Evolutionary conservation across 805 yeast genomes (phyloP).

Genomic region (Ascoidea tarda): DNA sequence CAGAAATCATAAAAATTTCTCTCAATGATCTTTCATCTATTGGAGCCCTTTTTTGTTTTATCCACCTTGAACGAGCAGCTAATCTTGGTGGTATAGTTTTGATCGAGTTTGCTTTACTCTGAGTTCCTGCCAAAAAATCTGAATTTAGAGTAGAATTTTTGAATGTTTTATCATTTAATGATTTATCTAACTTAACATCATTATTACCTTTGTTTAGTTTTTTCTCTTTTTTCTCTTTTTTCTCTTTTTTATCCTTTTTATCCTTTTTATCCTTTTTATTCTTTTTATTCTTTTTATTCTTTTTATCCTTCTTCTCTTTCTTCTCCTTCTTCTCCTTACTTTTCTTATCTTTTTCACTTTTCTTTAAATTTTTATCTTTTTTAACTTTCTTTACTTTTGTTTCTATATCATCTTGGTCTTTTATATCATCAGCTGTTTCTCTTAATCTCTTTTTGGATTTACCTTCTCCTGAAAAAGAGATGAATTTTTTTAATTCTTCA

Average conservation of each 20-base stretch:
- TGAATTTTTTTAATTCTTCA: slow-evolving; percentile 29
- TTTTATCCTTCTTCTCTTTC: slow-evolving; percentile 15
- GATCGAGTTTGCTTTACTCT: too few relatives aligned
- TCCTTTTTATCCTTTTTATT: slow-evolving; percentile 16
- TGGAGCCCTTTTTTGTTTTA: slow-evolving; percentile 82
- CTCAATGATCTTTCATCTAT: slow-evolving; percentile 80
- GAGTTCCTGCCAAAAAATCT: slow-evolving; percentile 1
- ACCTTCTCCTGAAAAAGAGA: slow-evolving; percentile 6
- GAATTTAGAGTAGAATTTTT: slow-evolving; percentile 10
- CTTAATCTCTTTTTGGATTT: slow-evolving; percentile 16
- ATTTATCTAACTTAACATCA: slow-evolving; percentile 3
- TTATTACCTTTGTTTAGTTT: slow-evolving; percentile 15
- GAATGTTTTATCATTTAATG: too few relatives aligned
- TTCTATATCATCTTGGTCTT: slow-evolving; percentile 13
- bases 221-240: slow-evolving; percentile 16
- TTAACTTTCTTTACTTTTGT: slow-evolving; percentile 15
- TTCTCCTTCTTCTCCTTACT: slow-evolving; percentile 15
- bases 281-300: slow-evolving; percentile 15
- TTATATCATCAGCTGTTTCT: slow-evolving; percentile 14
- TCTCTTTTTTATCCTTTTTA: slow-evolving; percentile 16
- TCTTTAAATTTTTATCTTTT: slow-evolving; percentile 18
- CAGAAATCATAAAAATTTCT: slow-evolving; percentile 75
- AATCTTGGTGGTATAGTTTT: slow-evolving; percentile 34
- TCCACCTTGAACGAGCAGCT: slow-evolving; percentile 77
- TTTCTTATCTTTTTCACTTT: slow-evolving; percentile 15